A percentile compares a stretch with the other conserved stretches of the same genome.
phyloP scores from a whole-genome alignment of 768 basidiomycete genomes.

The Tephrocybe sp. region DNA sequence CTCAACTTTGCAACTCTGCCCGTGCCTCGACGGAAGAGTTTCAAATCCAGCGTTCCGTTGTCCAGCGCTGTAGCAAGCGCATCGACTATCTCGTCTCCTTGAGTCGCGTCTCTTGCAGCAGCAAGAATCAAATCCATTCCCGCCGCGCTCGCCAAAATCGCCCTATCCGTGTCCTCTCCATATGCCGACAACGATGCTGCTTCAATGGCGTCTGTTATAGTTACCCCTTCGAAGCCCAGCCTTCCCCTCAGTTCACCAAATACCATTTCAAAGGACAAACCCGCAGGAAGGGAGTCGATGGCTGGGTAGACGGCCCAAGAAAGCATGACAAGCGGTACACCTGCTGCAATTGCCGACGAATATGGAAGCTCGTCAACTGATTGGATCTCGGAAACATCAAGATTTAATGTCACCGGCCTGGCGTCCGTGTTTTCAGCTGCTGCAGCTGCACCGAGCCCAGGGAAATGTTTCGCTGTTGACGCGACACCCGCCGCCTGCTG shows the following conservation, averaged over 20 bases:
- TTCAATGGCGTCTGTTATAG: slow-evolving; percentile 14
- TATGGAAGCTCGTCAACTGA: slow-evolving; percentile 16
- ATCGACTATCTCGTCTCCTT: slow-evolving; percentile 10
- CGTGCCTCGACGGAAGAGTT: slow-evolving; percentile 9
- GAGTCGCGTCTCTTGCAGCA: slow-evolving; percentile 2
- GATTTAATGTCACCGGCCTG: slow-evolving; percentile 11
- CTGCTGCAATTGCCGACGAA: slow-evolving; percentile 10
- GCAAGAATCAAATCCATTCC: slow-evolving; percentile 16
- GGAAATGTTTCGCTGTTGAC: slow-evolving; percentile 16
- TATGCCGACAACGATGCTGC: slow-evolving; percentile 10
- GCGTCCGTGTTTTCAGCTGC: slow-evolving; percentile 8
- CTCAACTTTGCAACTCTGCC: slow-evolving; percentile 12
- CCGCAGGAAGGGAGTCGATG: slow-evolving; percentile 13
- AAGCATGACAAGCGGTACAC: slow-evolving; percentile 15
- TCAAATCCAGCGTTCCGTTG: slow-evolving; percentile 8
- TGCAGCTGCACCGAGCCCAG: slow-evolving; percentile 16
- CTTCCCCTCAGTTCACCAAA: slow-evolving; percentile 13
- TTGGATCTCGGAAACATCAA: slow-evolving; percentile 8
- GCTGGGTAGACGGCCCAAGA: slow-evolving; percentile 16
- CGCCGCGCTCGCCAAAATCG: slow-evolving; percentile 13
- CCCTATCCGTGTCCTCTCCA: slow-evolving; percentile 10
- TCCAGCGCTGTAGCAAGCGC: slow-evolving; percentile 15
- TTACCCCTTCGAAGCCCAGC: slow-evolving; percentile 15
- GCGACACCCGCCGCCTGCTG: slow-evolving; percentile 15
- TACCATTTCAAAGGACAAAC: slow-evolving; percentile 10